These are phyloP conservation scores for Thraustotheca clavata DNA, from an alignment of 352 stramenopile species.

Conservation along the genomic window DNA sequence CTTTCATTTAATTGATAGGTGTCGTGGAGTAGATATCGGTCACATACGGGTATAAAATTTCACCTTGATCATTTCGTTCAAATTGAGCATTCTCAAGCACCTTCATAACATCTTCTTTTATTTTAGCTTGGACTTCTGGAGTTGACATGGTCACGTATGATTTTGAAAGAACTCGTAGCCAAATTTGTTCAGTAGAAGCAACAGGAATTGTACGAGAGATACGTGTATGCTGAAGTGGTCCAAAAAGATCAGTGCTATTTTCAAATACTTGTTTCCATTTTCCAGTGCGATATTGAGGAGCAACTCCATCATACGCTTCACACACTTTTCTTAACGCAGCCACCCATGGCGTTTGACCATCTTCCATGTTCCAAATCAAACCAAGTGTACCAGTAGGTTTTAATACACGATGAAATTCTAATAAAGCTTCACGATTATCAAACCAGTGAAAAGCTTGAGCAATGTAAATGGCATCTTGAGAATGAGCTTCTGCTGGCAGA, in stretches of 20 bases:
- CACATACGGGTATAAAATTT: constrained; percentile 20
- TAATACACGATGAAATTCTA: constrained; percentile 11
- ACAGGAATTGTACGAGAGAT: not conserved
- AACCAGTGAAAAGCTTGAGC: constrained; percentile 23
- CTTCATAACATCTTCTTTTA: constrained; percentile 5
- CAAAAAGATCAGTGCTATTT: not conserved
- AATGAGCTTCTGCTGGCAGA: constrained; percentile 3
- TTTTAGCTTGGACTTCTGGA: not conserved
- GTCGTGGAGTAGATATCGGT: constrained; percentile 12
- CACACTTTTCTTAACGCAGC: constrained; percentile 10
- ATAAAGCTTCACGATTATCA: not conserved
- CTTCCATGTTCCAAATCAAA: constrained; percentile 23
- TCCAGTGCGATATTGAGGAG: constrained; percentile 20
- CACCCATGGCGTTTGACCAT: constrained; percentile 19
- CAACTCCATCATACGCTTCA: constrained; percentile 7
- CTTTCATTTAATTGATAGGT: not conserved
- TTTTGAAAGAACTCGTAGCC: constrained; percentile 19
- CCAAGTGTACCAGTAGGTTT: not conserved
- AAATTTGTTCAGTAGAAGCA: constrained; percentile 14
- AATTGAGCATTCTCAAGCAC: constrained; percentile 8
- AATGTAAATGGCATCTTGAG: constrained; percentile 16
- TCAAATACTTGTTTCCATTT: constrained; percentile 8
- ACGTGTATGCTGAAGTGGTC: not conserved
- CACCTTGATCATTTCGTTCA: not conserved
- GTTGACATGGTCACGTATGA: constrained; percentile 12